These are phyloP conservation scores for Effrenium voratum DNA, from an alignment of 73 alveolate species.

Conservation along the genomic window DNA sequence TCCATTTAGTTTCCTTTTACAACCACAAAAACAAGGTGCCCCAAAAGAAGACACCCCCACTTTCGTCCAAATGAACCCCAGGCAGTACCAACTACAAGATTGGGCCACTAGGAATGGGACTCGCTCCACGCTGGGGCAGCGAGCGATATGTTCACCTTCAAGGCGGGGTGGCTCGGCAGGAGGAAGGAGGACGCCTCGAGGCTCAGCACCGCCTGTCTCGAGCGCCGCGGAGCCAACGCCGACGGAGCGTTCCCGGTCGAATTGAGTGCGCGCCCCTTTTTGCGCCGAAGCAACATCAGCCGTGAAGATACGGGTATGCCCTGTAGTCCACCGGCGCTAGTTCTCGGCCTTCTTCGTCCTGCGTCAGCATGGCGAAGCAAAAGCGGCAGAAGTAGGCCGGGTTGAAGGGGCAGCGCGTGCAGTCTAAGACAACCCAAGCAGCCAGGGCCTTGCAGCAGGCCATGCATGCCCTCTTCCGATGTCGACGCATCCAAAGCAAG, in stretches of 20 bases:
- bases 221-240: too few species aligned
- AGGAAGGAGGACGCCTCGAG: constrained; percentile 3
- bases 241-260: too few species aligned
- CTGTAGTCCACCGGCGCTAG: constrained; percentile 48
- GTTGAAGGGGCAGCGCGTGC: constrained; percentile 62
- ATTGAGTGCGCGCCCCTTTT: too few species aligned
- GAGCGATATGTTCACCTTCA: constrained; percentile 17
- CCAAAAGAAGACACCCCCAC: background rate
- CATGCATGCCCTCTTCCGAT: background rate
- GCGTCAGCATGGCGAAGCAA: constrained; percentile 39
- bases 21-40: too few species aligned
- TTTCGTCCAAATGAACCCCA: background rate
- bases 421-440: constrained; percentile 71
- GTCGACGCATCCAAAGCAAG: constrained; percentile 58
- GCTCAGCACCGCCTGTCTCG: constrained; percentile 9
- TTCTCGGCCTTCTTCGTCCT: constrained; percentile 6
- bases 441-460: constrained; percentile 34
- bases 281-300: too few species aligned
- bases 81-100: background rate
- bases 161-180: constrained; percentile 22
- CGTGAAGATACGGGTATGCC: constrained; percentile 70
- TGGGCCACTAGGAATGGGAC: background rate
- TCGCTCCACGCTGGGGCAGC: background rate
- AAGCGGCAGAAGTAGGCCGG: constrained; percentile 41
- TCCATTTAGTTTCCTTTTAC: too few species aligned